These are phyloP conservation scores for Hypoxylon sp. DNA, from an alignment of 2,329 filamentous ascomycete genomes.

Conservation along the genomic window DNA sequence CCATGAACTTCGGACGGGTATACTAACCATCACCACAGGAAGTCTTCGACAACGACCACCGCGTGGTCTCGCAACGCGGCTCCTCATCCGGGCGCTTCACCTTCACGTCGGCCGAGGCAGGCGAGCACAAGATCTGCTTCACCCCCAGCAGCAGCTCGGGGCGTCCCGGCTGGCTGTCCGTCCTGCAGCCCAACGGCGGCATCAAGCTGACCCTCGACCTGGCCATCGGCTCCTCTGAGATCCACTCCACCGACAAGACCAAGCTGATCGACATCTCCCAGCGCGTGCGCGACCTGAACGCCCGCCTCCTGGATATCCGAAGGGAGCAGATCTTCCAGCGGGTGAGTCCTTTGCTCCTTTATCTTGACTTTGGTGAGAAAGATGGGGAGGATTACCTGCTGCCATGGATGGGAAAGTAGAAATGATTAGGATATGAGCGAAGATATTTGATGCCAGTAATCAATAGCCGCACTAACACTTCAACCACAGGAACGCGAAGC, in stretches of 20 bases:
- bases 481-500: conserved; percentile 87
- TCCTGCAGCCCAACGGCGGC: conserved; percentile 76
- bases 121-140: conserved; percentile 97
- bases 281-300: conserved; percentile 91
- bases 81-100: conserved; percentile 86
- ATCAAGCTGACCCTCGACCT: conserved; percentile 90
- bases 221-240: conserved; percentile 92
- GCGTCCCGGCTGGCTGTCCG: conserved; percentile 79
- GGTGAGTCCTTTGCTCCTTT: conserved; percentile 64
- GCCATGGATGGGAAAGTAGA: not conserved
- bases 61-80: conserved; percentile 90
- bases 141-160: conserved; percentile 82
- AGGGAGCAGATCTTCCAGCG: conserved; percentile 97
- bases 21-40: conserved; percentile 66
- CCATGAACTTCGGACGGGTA: not conserved
- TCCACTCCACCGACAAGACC: conserved; percentile 92
- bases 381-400: not conserved
- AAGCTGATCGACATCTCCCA: conserved; percentile 92
- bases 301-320: conserved; percentile 87
- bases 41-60: conserved; percentile 97
- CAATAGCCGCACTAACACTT: conserved; percentile 13
- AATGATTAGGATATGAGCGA: not conserved
- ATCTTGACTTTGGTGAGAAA: not conserved
- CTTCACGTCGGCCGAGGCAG: conserved; percentile 94
- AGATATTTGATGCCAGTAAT: not conserved